Conservation (phyloP, 2,329 filamentous ascomycete species). For the Colletotrichum cereale region DNA sequence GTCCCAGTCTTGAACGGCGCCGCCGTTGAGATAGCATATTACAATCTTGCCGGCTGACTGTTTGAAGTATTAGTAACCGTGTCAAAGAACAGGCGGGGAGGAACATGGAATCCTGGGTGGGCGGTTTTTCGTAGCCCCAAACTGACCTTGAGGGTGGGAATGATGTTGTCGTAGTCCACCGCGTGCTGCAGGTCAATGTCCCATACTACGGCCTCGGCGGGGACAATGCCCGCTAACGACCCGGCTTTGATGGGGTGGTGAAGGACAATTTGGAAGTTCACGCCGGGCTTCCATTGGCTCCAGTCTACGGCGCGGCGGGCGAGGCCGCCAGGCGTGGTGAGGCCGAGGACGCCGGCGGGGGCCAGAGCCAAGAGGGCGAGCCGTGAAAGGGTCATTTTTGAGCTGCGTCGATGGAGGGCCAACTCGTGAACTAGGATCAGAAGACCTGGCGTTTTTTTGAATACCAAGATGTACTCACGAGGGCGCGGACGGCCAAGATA, state of each 20-base stretch:
- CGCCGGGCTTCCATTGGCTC: constrained; percentile 46
- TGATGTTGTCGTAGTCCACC: constrained; percentile 44
- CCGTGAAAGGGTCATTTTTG: constrained; percentile 4
- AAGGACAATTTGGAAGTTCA: constrained; percentile 49
- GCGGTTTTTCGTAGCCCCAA: not conserved
- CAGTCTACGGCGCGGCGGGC: constrained; percentile 30
- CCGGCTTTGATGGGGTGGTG: constrained; percentile 48
- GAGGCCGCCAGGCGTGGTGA: constrained; percentile 8
- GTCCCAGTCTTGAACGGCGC: constrained; percentile 49
- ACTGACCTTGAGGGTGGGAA: constrained; percentile 47
- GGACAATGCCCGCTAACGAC: constrained; percentile 44
- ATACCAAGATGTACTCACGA: no score
- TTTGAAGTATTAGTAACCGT: not conserved
- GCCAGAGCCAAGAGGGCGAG: constrained; percentile 19
- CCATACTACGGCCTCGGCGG: constrained; percentile 46
- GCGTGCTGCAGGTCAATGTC: constrained; percentile 50
- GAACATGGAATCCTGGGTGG: no score
- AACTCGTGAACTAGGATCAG: not conserved
- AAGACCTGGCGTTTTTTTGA: not conserved
- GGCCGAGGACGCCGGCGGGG: constrained; percentile 20
- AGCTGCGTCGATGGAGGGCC: constrained; percentile 27
- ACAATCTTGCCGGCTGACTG: constrained; percentile 47
- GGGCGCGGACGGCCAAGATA: not conserved
- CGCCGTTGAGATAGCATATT: constrained; percentile 52
- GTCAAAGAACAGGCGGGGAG: not conserved